Percentiles rank a stretch among this genome's conserved stretches.
Evolutionary conservation across 176 grass and related monocot genomes (phyloP).

Genomic region (Stipa capillata): DNA sequence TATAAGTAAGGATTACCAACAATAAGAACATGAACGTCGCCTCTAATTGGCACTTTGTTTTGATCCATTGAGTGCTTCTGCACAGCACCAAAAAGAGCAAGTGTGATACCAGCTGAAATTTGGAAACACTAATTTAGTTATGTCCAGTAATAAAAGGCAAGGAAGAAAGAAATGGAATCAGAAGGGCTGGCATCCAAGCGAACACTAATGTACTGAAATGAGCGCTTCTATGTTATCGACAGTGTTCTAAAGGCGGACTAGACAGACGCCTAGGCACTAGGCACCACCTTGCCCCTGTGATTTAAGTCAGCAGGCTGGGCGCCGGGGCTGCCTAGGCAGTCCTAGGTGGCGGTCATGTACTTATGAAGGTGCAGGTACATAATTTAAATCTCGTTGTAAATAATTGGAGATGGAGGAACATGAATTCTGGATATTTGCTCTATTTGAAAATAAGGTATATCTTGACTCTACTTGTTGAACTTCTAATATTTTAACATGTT

Average conservation of each 20-base stretch:
- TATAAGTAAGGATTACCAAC: conserved; percentile 53
- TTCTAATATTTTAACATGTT: not conserved
- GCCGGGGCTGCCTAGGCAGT: too few relatives aligned
- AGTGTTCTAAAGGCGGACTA: not conserved
- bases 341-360: not conserved
- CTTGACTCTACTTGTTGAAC: not conserved
- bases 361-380: not conserved
- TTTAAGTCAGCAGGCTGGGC: not conserved
- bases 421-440: not conserved
- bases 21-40: conserved; percentile 81
- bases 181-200: not conserved
- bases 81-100: conserved; percentile 82
- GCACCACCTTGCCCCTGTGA: not conserved
- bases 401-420: not conserved
- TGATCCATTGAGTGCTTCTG: conserved; percentile 82
- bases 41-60: conserved; percentile 91
- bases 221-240: not conserved
- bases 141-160: not conserved
- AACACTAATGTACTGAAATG: conserved; percentile 8
- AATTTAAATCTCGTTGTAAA: not conserved
- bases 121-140: conserved; percentile 11
- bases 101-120: conserved; percentile 77
- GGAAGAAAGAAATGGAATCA: conserved; percentile 7
- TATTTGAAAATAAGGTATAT: not conserved
- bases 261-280: not conserved